phyloP scores from a whole-genome alignment of 257 asterid species.

The Solanum medicagineum region DNA sequence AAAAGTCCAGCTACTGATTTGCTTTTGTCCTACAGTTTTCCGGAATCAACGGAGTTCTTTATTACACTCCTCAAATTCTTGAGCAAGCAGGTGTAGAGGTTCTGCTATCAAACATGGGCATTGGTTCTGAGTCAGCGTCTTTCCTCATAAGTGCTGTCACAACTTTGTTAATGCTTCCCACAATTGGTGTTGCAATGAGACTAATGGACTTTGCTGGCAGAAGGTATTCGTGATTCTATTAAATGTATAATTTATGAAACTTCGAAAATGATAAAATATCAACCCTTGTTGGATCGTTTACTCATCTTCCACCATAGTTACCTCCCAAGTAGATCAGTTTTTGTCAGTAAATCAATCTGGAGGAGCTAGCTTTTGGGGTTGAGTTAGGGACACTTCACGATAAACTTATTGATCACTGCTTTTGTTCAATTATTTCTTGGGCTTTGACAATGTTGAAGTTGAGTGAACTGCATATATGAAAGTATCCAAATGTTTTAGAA shows the following conservation, averaged over 20 bases:
- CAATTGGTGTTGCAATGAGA: conserved; percentile 91
- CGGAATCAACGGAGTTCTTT: conserved; percentile 89
- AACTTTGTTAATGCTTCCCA: conserved; percentile 87
- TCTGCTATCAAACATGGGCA: conserved; percentile 64
- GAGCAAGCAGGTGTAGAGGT: conserved; percentile 96
- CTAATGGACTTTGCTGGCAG: conserved; percentile 93
- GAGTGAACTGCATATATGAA: neutral
- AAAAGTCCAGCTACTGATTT: neutral
- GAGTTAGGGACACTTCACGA: neutral
- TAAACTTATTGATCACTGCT: neutral
- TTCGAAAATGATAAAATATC: neutral
- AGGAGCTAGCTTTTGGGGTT: neutral
- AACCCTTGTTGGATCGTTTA: neutral
- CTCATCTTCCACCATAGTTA: neutral
- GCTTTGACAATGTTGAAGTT: neutral
- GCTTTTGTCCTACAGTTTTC: conserved; percentile 41
- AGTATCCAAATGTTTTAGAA: neutral
- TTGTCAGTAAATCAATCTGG: neutral
- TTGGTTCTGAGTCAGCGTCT: conserved; percentile 72
- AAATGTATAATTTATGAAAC: neutral
- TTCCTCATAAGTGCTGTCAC: conserved; percentile 78
- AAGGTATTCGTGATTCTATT: conserved; percentile 35
- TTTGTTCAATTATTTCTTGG: neutral
- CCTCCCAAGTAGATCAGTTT: neutral
- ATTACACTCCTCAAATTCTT: conserved; percentile 98